Conservation (phyloP, 225 moss, liverwort and hornwort species). For the Polytrichum formosum region DNA sequence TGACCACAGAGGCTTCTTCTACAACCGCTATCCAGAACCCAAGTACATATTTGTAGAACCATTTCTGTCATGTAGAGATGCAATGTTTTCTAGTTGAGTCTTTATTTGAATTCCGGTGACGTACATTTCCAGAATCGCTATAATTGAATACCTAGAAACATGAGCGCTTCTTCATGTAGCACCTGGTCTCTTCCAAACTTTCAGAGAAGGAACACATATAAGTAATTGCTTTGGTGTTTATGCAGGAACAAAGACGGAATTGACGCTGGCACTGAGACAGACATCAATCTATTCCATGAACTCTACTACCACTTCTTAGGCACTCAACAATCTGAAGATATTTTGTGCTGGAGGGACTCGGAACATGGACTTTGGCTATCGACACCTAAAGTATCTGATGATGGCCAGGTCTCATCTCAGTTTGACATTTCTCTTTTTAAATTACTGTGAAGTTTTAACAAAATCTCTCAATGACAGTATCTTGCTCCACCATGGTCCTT, state of each 20-base stretch:
- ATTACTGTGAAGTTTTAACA: too few relatives aligned
- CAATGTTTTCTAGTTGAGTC: too few relatives aligned
- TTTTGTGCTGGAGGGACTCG: constrained; percentile 82
- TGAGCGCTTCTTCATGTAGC: too few relatives aligned
- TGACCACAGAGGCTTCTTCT: constrained; percentile 85
- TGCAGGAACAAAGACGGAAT: constrained; percentile 41
- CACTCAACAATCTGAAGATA: constrained; percentile 72
- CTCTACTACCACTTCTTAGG: constrained; percentile 83
- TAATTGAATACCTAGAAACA: too few relatives aligned
- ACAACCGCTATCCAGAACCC: constrained; percentile 83
- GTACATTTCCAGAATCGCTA: too few relatives aligned
- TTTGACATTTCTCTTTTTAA: too few relatives aligned
- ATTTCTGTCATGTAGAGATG: too few relatives aligned
- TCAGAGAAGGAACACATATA: background rate
- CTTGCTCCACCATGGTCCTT: too few relatives aligned
- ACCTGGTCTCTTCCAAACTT: background rate
- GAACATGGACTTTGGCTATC: constrained; percentile 68
- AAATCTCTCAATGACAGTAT: too few relatives aligned
- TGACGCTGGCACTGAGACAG: constrained; percentile 82
- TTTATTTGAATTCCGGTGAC: too few relatives aligned
- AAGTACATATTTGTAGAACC: constrained; percentile 38
- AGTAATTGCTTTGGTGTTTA: constrained; percentile 1
- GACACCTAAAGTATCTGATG: constrained; percentile 67
- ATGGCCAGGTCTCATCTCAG: constrained; percentile 67
- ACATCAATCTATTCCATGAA: constrained; percentile 80